phyloP scores from a whole-genome alignment of 1,284 basidiomycete species.

The Ganoderma meredithae region DNA sequence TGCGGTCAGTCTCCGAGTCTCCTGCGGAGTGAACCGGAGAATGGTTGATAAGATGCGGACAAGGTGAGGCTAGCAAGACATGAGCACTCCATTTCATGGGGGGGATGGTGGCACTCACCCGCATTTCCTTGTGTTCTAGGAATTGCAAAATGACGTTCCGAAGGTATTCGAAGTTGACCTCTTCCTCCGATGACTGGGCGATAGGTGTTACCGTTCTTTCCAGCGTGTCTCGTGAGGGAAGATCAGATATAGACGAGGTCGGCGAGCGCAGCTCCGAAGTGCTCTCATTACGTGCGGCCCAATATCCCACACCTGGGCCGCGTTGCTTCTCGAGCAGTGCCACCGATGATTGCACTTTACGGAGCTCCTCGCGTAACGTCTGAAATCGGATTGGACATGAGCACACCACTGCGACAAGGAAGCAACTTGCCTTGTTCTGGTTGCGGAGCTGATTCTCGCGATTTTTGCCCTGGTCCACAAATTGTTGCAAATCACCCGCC shows the following conservation, averaged over 20 bases:
- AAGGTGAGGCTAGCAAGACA: constrained; percentile 74
- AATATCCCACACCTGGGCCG: constrained; percentile 93
- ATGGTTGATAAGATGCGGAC: constrained; percentile 91
- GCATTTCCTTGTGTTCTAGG: constrained; percentile 89
- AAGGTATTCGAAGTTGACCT: constrained; percentile 94
- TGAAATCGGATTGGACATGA: constrained; percentile 41
- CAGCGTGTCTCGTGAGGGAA: constrained; percentile 45
- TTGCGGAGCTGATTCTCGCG: constrained; percentile 72
- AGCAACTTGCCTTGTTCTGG: constrained; percentile 72
- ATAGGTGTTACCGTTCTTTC: constrained; percentile 51
- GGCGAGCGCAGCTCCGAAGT: constrained; percentile 53
- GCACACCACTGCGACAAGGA: background rate
- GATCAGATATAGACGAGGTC: constrained; percentile 55
- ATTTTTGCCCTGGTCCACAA: constrained; percentile 67
- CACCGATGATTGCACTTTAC: constrained; percentile 91
- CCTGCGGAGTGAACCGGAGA: constrained; percentile 92
- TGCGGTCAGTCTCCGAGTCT: constrained; percentile 75
- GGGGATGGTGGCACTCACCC: constrained; percentile 58
- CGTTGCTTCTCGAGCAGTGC: constrained; percentile 89
- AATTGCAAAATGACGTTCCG: constrained; percentile 95
- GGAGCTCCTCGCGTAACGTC: constrained; percentile 89
- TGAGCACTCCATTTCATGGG: constrained; percentile 1
- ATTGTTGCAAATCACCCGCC: constrained; percentile 58
- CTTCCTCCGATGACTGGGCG: constrained; percentile 71
- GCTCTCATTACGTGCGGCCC: constrained; percentile 62